Percentiles rank a stretch among this genome's conserved stretches.
Evolutionary conservation across 1,139 yeast genomes (phyloP).

Genomic region (Zygotorulaspora mrakii): DNA sequence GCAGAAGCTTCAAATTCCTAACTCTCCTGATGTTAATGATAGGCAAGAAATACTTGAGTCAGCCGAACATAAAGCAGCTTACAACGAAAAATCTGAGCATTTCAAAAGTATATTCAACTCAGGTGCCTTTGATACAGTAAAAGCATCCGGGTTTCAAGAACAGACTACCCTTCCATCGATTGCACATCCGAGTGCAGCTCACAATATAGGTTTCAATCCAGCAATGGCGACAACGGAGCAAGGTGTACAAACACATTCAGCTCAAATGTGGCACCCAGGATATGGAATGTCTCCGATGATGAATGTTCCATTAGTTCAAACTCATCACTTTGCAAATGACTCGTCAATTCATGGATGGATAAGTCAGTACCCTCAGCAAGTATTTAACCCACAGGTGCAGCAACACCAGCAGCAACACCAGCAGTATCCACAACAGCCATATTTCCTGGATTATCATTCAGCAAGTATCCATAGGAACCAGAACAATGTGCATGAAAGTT

Average conservation of each 20-base stretch:
- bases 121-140: background rate
- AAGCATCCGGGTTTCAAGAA: background rate
- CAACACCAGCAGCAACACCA: conserved; percentile 9
- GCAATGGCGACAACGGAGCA: background rate
- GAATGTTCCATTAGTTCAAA: background rate
- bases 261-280: background rate
- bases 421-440: conserved; percentile 7
- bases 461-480: background rate
- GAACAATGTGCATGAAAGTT: background rate
- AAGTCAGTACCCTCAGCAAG: background rate
- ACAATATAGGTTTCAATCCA: background rate
- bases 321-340: background rate
- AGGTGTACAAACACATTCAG: background rate
- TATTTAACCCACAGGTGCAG: background rate
- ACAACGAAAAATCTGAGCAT: background rate
- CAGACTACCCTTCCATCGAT: background rate
- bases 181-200: background rate
- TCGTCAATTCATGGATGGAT: background rate
- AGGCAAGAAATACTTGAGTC: background rate
- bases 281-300: background rate
- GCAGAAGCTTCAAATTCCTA: background rate
- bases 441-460: conserved; percentile 2
- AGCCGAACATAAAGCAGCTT: background rate
- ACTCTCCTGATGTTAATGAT: background rate
- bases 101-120: background rate